phyloP scores from a whole-genome alignment of 352 stramenopile species.

The Phytophthora vignae region DNA sequence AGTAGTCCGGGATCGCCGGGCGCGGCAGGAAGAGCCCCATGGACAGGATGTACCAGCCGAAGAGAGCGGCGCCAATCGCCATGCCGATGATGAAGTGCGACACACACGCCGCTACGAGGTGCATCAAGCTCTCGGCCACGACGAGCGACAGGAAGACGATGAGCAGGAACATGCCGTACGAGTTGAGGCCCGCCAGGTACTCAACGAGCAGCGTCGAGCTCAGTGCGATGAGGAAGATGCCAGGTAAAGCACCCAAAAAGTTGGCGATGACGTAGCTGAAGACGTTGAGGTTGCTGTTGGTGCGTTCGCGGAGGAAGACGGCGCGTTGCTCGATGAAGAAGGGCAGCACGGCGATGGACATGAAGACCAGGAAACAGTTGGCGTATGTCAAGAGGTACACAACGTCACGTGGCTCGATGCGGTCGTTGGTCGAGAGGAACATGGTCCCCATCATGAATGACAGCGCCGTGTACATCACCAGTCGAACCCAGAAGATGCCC shows the following conservation, averaged over 20 bases:
- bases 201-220: constrained; percentile 58
- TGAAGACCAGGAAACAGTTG: constrained; percentile 92
- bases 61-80: constrained; percentile 70
- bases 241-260: constrained; percentile 70
- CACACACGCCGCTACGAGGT: constrained; percentile 71
- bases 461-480: constrained; percentile 82
- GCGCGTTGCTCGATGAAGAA: constrained; percentile 87
- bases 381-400: constrained; percentile 87
- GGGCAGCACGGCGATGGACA: constrained; percentile 87
- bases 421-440: constrained; percentile 52
- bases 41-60: constrained; percentile 87
- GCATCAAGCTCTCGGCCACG: constrained; percentile 80
- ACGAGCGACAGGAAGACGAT: constrained; percentile 80
- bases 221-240: constrained; percentile 66
- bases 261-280: constrained; percentile 80
- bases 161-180: constrained; percentile 64
- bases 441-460: constrained; percentile 78
- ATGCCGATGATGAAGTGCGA: constrained; percentile 91
- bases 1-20: constrained; percentile 66
- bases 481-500: constrained; percentile 75
- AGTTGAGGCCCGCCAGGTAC: constrained; percentile 54
- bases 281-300: constrained; percentile 64
- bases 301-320: constrained; percentile 84
- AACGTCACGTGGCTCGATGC: constrained; percentile 36
- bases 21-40: constrained; percentile 78